phyloP scores from a whole-genome alignment of 371 early-diverging fungal species.

The Funneliformis caledonium region DNA sequence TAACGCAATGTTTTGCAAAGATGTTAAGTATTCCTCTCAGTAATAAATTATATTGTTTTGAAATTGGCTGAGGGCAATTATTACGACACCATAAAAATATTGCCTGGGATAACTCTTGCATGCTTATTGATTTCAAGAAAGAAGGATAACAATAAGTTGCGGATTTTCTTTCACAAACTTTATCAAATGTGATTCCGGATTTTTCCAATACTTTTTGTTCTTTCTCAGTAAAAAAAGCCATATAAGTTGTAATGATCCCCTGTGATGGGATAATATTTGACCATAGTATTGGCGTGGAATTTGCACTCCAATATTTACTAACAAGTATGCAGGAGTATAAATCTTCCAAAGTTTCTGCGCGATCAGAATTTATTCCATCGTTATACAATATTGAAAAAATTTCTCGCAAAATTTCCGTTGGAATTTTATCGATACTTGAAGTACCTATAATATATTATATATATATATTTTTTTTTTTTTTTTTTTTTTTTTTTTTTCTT shows the following conservation, averaged over 20 bases:
- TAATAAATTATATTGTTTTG: conserved; percentile 14
- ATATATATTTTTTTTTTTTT: too few relatives aligned
- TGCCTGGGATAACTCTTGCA: conserved; percentile 9
- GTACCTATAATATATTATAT: not conserved
- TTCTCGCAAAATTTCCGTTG: conserved; percentile 25
- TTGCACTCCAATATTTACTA: conserved; percentile 17
- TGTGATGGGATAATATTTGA: conserved; percentile 12
- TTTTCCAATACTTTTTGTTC: conserved; percentile 6
- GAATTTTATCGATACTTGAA: conserved; percentile 1
- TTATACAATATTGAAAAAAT: conserved; percentile 13
- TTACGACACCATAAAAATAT: conserved; percentile 28
- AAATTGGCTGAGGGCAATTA: conserved; percentile 23
- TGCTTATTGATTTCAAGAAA: not conserved
- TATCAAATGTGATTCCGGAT: not conserved
- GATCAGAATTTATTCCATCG: conserved; percentile 3
- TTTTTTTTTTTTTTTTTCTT: too few relatives aligned
- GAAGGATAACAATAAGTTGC: conserved; percentile 21
- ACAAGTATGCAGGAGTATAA: conserved; percentile 10
- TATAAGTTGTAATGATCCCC: not conserved
- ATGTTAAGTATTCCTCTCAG: conserved; percentile 3
- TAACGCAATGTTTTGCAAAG: conserved; percentile 6
- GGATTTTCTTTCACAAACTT: not conserved
- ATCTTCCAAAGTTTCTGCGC: conserved; percentile 13
- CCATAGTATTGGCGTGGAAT: conserved; percentile 24
- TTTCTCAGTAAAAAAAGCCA: conserved; percentile 4